A percentile compares a stretch with the other conserved stretches of the same genome.
Conservation (phyloP, 495 filamentous ascomycete genomes). For the Rhizodiscina lignyota region DNA sequence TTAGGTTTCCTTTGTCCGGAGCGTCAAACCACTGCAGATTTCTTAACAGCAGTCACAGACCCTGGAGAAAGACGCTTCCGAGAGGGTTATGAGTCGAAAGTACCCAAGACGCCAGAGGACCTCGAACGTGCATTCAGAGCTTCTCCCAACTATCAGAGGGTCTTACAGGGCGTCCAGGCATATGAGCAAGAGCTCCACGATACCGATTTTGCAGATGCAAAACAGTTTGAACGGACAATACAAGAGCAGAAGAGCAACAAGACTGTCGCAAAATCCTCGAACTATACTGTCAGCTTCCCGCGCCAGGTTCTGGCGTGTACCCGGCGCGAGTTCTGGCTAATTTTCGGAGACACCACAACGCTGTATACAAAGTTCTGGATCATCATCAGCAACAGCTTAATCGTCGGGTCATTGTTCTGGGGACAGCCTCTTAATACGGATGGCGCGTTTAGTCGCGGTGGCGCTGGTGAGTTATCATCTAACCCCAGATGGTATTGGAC, state of each 20-base stretch:
- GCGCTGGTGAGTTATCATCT: no score
- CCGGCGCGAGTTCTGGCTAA: constrained; percentile 59
- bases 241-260: constrained; percentile 52
- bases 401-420: constrained; percentile 61
- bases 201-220: constrained; percentile 45
- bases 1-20: constrained; percentile 52
- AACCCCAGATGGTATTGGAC: no score
- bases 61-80: constrained; percentile 49
- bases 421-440: constrained; percentile 43
- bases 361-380: constrained; percentile 64
- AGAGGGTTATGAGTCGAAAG: constrained; percentile 42
- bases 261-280: constrained; percentile 34
- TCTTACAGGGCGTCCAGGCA: constrained; percentile 35
- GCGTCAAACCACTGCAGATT: constrained; percentile 54
- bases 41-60: constrained; percentile 66
- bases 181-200: constrained; percentile 45
- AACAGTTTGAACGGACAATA: constrained; percentile 52
- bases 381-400: constrained; percentile 47
- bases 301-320: constrained; percentile 56
- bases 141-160: constrained; percentile 33
- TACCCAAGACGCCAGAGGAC: constrained; percentile 45
- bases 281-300: constrained; percentile 52
- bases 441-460: constrained; percentile 53
- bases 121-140: constrained; percentile 42
- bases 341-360: constrained; percentile 54